phyloP scores from a whole-genome alignment of 306 rosid species.

The Cercis canadensis region DNA sequence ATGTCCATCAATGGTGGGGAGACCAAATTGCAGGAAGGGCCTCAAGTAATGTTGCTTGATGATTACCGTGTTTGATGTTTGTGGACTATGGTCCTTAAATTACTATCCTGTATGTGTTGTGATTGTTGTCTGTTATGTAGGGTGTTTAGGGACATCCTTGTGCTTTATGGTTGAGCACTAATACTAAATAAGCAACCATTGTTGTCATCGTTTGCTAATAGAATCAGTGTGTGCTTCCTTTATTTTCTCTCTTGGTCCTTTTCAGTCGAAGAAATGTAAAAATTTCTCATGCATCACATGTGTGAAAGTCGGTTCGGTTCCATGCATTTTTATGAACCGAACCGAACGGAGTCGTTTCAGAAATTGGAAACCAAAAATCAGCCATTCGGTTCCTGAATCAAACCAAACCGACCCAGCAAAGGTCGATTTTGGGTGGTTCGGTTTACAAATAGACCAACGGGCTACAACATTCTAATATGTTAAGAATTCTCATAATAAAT shows the following conservation, averaged over 20 bases:
- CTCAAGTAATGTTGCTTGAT: conserved; percentile 15
- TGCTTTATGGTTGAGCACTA: conserved; percentile 61
- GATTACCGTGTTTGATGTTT: conserved; percentile 38
- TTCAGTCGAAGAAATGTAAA: too few species aligned
- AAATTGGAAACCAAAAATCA: too few species aligned
- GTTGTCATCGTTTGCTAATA: conserved; percentile 34
- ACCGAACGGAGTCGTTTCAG: too few species aligned
- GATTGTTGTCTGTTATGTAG: conserved; percentile 24
- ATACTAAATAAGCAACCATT: conserved; percentile 65
- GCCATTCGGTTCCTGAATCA: too few species aligned
- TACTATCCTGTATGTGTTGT: conserved; percentile 24
- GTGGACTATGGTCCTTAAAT: conserved; percentile 27
- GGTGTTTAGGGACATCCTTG: conserved; percentile 29
- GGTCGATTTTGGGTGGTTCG: too few species aligned
- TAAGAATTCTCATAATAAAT: too few species aligned
- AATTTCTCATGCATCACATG: too few species aligned
- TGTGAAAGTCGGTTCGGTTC: too few species aligned
- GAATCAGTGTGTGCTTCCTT: conserved; percentile 30
- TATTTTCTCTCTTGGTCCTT: neutral
- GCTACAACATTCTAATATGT: too few species aligned
- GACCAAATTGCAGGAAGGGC: conserved; percentile 29
- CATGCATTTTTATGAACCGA: too few species aligned
- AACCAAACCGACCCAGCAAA: too few species aligned
- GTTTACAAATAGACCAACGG: too few species aligned
- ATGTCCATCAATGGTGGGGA: conserved; percentile 95